These are phyloP conservation scores for Cyclocybe aegerita DNA, from an alignment of 768 basidiomycete species.

Conservation along the genomic window DNA sequence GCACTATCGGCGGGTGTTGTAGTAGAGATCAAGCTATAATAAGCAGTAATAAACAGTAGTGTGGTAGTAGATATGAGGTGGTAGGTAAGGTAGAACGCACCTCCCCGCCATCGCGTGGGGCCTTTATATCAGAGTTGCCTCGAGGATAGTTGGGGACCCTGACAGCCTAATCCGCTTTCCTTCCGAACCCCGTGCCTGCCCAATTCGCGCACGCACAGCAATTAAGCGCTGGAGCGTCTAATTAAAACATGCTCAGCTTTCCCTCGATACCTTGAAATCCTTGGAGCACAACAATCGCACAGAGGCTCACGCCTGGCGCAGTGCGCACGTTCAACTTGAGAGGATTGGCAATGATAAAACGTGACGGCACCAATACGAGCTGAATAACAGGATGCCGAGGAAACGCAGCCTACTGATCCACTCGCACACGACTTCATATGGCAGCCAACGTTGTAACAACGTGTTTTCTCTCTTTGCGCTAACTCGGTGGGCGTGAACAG, in stretches of 20 bases:
- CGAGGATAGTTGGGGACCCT: slow-evolving; percentile 5
- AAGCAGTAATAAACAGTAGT: no score
- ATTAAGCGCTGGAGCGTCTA: slow-evolving; percentile 8
- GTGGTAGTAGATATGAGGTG: not conserved
- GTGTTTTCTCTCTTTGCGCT: slow-evolving; percentile 5
- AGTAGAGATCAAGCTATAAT: no score
- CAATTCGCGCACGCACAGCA: slow-evolving; percentile 5
- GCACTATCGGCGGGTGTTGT: no score
- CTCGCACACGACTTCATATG: slow-evolving; percentile 6
- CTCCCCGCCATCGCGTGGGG: not conserved
- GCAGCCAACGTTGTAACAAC: slow-evolving; percentile 10
- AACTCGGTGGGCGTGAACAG: no score
- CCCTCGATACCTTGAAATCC: no score
- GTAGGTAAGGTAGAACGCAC: not conserved
- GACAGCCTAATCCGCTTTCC: slow-evolving; percentile 5
- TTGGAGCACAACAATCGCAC: no score
- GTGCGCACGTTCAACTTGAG: no score
- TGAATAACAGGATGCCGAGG: no score
- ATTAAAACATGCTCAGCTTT: not conserved
- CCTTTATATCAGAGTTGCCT: slow-evolving; percentile 1
- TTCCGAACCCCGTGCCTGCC: slow-evolving; percentile 11
- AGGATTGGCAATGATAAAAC: no score
- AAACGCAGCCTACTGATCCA: no score
- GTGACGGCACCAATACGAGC: no score
- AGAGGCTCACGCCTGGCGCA: no score